These are phyloP conservation scores for Debaryomyces tyrocola DNA, from an alignment of 805 yeast genomes.

Conservation along the genomic window DNA sequence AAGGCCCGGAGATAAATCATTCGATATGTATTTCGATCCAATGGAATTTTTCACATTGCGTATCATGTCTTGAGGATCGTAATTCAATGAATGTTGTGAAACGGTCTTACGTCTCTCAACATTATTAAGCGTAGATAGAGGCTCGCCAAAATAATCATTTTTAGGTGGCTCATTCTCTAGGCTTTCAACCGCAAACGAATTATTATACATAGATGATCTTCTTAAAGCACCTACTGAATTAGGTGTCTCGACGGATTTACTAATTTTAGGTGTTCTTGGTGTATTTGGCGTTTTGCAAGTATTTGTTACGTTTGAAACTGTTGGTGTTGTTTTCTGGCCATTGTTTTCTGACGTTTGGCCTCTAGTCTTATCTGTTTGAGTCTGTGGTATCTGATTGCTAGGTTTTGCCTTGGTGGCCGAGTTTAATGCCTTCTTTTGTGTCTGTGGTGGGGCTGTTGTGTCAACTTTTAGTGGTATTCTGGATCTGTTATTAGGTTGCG, in stretches of 20 bases:
- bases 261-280: not conserved
- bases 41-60: conserved; percentile 24
- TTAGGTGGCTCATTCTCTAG: not conserved
- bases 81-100: not conserved
- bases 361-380: not conserved
- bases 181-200: not conserved
- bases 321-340: not conserved
- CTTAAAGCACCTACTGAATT: not conserved
- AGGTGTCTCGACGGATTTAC: not conserved
- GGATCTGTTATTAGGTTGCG: not conserved
- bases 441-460: not conserved
- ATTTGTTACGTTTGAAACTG: not conserved
- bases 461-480: not conserved
- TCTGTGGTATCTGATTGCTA: not conserved
- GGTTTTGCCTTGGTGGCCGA: not conserved
- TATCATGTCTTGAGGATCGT: conserved; percentile 24
- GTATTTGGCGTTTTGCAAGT: not conserved
- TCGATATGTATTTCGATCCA: conserved; percentile 15
- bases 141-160: not conserved
- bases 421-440: not conserved
- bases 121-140: not conserved
- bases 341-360: not conserved
- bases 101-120: not conserved
- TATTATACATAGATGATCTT: not conserved
- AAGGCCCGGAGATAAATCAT: conserved; percentile 2